Evolutionary conservation across 371 early-diverging fungal species (phyloP), one percentile per base, ranked within the genome.

Genomic region (Mucor mucedo): DNA sequence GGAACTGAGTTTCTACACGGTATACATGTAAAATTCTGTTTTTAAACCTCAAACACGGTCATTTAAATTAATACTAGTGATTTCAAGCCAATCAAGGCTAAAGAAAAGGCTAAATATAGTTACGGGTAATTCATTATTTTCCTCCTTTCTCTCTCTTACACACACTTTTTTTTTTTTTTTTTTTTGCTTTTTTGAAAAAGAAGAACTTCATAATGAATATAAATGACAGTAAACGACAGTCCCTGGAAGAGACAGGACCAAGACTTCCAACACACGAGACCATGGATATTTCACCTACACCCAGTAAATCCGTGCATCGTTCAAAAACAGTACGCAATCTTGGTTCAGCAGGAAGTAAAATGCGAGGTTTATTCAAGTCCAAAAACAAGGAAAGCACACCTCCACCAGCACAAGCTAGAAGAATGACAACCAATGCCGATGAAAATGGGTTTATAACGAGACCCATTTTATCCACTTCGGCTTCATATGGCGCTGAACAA

Each of bases 281-380:
- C 11, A 50, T 42, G 38, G 68, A 59, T 27, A 54, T 62, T 48
- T 58, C 66, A 10, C 53, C 61, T 5, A 47, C 56, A 7, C 45
- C 61, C 14, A 63, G 68, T 10, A 71, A 56, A 39, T 60, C 62
- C n/a, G 54, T 72, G 21, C 60, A 65, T 28, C 68, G 72, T 29
- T 72, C 72, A 55, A 72, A 72, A 21, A 72, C 72, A 40, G 72
- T 72, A 39, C 72, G 72, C 47, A 72, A 72, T 62, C 55, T 68
- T 11, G 58, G 58, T 49, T 58, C 67, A 28, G 71, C 68, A 56
- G 64, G 71, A 52, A 72, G 54, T 33, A 71, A 67, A 64, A 55
- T 72, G 59, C 63, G 55, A 41, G 72, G 68, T 21, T 59, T 72
- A 33, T 72, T 72, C 32, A 68, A 65, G 33, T 28, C 56, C 13